phyloP scores from a whole-genome alignment of 768 basidiomycete species.

The Termitomyces sp. region DNA sequence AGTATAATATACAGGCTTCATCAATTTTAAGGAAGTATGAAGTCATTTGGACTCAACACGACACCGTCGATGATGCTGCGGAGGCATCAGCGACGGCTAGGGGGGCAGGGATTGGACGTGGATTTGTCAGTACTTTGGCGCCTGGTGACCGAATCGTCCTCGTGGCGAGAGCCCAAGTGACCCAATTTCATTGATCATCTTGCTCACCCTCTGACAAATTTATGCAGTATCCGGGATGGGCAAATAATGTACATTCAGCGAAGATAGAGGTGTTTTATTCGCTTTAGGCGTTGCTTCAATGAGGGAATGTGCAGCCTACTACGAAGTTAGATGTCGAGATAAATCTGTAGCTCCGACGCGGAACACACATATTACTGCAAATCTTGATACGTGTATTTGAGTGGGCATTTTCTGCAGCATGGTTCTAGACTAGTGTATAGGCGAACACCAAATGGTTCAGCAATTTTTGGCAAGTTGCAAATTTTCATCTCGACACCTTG shows the following conservation, averaged over 20 bases:
- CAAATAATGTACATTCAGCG: conserved; percentile 17
- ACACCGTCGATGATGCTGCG: conserved; percentile 4
- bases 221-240: conserved; percentile 23
- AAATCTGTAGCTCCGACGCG: no score
- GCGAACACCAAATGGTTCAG: no score
- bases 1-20: conserved; percentile 23
- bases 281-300: conserved; percentile 4
- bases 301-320: not conserved
- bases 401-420: no score
- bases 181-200: not conserved
- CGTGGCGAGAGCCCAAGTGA: conserved; percentile 23
- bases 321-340: no score
- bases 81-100: conserved; percentile 9
- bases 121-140: conserved; percentile 16
- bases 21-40: conserved; percentile 11
- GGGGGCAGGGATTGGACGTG: conserved; percentile 11
- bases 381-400: no score
- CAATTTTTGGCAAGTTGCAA: no score
- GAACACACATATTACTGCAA: no score
- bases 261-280: conserved; percentile 22
- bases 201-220: not conserved
- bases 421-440: no score
- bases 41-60: conserved; percentile 18
- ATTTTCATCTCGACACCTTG: no score
- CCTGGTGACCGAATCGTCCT: conserved; percentile 19